Evolutionary conservation across 805 yeast species (phyloP).

Genomic region (Kodamaea fukazawae): DNA sequence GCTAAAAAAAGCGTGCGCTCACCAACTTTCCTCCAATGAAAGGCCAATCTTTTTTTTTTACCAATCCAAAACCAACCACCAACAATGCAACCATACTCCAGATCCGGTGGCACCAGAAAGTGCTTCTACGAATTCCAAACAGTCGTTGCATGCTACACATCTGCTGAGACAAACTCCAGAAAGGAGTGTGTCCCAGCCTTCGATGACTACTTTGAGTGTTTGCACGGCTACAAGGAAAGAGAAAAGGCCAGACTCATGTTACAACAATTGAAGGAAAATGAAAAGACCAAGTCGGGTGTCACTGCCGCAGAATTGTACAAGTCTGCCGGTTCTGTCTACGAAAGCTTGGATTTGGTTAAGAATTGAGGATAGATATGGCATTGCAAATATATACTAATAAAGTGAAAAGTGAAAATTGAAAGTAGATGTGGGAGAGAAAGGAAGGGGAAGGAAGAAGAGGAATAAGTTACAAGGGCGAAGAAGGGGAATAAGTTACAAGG

Average conservation of each 20-base stretch:
- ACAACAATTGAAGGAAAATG: slow-evolving; percentile 46
- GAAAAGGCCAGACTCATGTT: slow-evolving; percentile 44
- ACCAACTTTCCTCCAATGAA: slow-evolving; percentile 8
- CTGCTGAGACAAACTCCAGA: slow-evolving; percentile 41
- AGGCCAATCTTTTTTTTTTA: slow-evolving; percentile 1
- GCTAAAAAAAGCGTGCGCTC: slow-evolving; percentile 10
- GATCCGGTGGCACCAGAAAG: slow-evolving; percentile 47
- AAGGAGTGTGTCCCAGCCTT: slow-evolving; percentile 43
- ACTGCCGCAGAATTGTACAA: slow-evolving; percentile 44
- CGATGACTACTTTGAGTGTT: slow-evolving; percentile 47
- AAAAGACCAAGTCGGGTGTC: slow-evolving; percentile 37
- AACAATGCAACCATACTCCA: slow-evolving; percentile 45
- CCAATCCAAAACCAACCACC: slow-evolving; percentile 4
- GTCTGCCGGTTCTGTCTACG: slow-evolving; percentile 39
- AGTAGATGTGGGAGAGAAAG: too few relatives aligned
- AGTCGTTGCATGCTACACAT: slow-evolving; percentile 42
- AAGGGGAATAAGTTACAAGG: too few relatives aligned
- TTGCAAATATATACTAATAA: too few relatives aligned
- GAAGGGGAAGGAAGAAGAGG: too few relatives aligned
- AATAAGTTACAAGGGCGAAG: too few relatives aligned
- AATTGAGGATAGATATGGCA: not conserved
- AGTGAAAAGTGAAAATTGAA: too few relatives aligned
- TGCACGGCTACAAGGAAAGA: slow-evolving; percentile 46
- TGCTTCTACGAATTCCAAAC: slow-evolving; percentile 48
- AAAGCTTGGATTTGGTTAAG: slow-evolving; percentile 42